Percentiles rank a stretch among this genome's conserved stretches.
These are phyloP conservation scores for Aspergillus incahuasiensis DNA, from an alignment of 495 filamentous ascomycete species.

Conservation along the genomic window DNA sequence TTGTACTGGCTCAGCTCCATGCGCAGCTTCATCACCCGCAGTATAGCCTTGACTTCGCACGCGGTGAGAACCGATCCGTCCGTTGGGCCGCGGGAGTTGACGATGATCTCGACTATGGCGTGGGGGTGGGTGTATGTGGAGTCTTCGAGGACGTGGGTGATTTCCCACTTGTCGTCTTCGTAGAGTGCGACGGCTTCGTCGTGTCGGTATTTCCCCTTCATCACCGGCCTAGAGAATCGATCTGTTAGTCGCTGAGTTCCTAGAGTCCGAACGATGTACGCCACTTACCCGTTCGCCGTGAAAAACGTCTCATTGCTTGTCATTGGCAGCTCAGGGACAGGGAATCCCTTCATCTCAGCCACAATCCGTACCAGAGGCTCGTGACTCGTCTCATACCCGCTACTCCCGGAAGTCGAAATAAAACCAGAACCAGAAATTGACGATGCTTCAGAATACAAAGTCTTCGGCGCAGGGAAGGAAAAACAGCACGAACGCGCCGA, in stretches of 20 bases:
- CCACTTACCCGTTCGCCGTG: neutral
- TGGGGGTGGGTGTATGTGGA: neutral
- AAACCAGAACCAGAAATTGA: neutral
- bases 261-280: neutral
- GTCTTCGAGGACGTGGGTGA: slow-evolving; percentile 8
- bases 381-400: neutral
- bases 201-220: neutral
- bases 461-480: neutral
- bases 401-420: neutral
- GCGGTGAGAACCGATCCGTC: neutral
- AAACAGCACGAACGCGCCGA: neutral
- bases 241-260: neutral
- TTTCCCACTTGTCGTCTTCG: neutral
- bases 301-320: neutral
- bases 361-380: neutral
- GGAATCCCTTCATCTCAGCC: neutral
- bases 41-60: slow-evolving; percentile 8
- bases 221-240: neutral
- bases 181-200: neutral
- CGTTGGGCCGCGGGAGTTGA: neutral
- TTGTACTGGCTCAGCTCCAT: slow-evolving; percentile 3
- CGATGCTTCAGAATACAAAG: neutral
- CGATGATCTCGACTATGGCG: slow-evolving; percentile 2
- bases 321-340: neutral
- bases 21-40: slow-evolving; percentile 9